These are phyloP conservation scores for Colletotrichum sp. DNA, from an alignment of 2,329 filamentous ascomycete genomes.

Conservation along the genomic window DNA sequence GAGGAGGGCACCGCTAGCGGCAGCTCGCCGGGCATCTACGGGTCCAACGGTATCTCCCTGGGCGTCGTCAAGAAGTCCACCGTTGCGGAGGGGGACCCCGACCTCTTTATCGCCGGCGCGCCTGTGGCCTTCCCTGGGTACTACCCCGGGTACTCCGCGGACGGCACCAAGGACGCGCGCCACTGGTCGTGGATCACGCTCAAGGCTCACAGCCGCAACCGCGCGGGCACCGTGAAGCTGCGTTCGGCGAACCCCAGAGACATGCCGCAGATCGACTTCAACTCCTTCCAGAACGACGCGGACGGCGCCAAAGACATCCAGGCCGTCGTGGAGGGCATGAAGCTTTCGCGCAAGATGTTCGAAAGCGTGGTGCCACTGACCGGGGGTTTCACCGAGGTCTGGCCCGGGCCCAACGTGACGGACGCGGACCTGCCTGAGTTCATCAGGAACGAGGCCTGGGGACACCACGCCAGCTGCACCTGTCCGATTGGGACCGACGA, in stretches of 20 bases:
- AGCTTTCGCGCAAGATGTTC: slow-evolving; percentile 43
- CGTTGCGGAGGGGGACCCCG: slow-evolving; percentile 27
- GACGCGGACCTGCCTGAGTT: slow-evolving; percentile 50
- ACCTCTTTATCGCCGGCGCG: slow-evolving; percentile 33
- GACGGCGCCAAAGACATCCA: slow-evolving; percentile 44
- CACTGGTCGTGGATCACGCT: slow-evolving; percentile 48
- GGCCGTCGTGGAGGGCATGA: slow-evolving; percentile 51
- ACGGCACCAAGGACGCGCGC: slow-evolving; percentile 33
- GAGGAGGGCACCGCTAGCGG: slow-evolving; percentile 17
- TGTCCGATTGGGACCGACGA: slow-evolving; percentile 58
- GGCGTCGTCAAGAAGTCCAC: slow-evolving; percentile 35
- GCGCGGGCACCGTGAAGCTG: slow-evolving; percentile 60
- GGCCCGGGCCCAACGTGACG: slow-evolving; percentile 42
- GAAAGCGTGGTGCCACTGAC: slow-evolving; percentile 31
- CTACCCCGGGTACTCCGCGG: slow-evolving; percentile 31
- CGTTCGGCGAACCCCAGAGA: slow-evolving; percentile 63
- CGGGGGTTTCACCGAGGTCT: slow-evolving; percentile 23
- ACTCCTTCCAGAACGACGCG: slow-evolving; percentile 48
- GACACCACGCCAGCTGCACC: slow-evolving; percentile 63
- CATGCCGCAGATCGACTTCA: slow-evolving; percentile 63
- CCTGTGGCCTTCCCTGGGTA: slow-evolving; percentile 32
- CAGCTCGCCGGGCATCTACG: slow-evolving; percentile 31
- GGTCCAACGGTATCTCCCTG: slow-evolving; percentile 35
- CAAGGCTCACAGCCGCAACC: slow-evolving; percentile 64
- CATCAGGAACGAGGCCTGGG: slow-evolving; percentile 55